Percentiles rank a stretch among this genome's conserved stretches.
Evolutionary conservation across 2,329 filamentous ascomycete genomes (phyloP).

Genomic region (Aspergillus viridinutans): DNA sequence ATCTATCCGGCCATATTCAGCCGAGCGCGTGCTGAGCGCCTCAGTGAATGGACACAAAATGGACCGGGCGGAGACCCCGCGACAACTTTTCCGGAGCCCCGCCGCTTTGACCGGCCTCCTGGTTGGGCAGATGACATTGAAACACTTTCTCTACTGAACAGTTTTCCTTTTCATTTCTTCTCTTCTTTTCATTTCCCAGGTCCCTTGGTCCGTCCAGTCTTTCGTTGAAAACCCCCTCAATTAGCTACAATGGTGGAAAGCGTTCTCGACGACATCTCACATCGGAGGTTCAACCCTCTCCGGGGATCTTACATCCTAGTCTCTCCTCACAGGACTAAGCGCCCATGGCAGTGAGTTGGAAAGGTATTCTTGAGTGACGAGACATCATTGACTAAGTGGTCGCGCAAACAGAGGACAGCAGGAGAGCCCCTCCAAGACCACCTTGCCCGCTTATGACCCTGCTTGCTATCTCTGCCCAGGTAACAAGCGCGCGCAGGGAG

Average conservation of each 20-base stretch:
- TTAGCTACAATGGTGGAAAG: conserved; percentile 60
- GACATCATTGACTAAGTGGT: neutral
- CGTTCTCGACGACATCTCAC: conserved; percentile 91
- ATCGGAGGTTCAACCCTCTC: conserved; percentile 88
- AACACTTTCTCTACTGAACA: neutral
- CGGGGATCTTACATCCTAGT: conserved; percentile 89
- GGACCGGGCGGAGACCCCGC: conserved; percentile 17
- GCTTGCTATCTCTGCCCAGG: conserved; percentile 94
- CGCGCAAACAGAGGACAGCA: conserved; percentile 62
- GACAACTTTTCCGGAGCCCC: conserved; percentile 8
- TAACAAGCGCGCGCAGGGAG: conserved; percentile 83
- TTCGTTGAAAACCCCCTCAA: neutral
- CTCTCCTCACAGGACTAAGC: conserved; percentile 91
- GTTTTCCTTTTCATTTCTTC: conserved; percentile 1
- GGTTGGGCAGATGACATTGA: neutral
- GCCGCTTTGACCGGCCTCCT: neutral
- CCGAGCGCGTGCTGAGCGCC: neutral
- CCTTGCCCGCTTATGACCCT: conserved; percentile 76
- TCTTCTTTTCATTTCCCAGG: conserved; percentile 1
- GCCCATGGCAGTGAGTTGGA: conserved; percentile 88
- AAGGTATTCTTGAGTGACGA: neutral
- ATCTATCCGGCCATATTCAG: neutral
- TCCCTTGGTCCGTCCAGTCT: conserved; percentile 4
- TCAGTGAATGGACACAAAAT: neutral
- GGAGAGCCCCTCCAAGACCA: conserved; percentile 64